Percentiles rank a stretch among this genome's conserved stretches.
These are phyloP conservation scores for Raffaelea arxii DNA, from an alignment of 2,329 filamentous ascomycete genomes.

Conservation along the genomic window DNA sequence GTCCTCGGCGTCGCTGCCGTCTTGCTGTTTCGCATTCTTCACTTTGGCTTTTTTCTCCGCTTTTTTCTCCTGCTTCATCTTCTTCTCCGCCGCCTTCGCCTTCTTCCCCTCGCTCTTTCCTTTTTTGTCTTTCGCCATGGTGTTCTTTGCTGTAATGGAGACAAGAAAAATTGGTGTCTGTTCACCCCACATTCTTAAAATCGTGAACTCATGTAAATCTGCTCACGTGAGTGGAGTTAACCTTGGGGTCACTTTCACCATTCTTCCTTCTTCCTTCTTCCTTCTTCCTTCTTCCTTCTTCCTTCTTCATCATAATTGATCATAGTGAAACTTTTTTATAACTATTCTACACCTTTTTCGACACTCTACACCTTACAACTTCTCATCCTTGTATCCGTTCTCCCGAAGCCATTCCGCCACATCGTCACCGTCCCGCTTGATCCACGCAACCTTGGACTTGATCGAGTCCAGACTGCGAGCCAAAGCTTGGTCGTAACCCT, in stretches of 20 bases:
- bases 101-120: constrained; percentile 31
- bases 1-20: constrained; percentile 84
- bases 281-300: background rate
- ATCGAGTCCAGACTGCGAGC: constrained; percentile 85
- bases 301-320: background rate
- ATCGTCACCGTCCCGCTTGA: constrained; percentile 66
- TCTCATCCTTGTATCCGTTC: constrained; percentile 25
- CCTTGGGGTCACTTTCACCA: background rate
- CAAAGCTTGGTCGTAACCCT: constrained; percentile 73
- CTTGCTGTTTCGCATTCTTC: constrained; percentile 58
- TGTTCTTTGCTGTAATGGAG: background rate
- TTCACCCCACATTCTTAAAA: no score
- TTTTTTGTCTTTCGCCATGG: constrained; percentile 37
- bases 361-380: no score
- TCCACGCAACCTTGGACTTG: constrained; percentile 74
- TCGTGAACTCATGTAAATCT: background rate
- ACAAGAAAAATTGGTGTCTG: constrained; percentile 6
- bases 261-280: background rate
- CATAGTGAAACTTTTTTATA: background rate
- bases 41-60: constrained; percentile 52
- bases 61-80: constrained; percentile 77
- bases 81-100: constrained; percentile 49
- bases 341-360: background rate
- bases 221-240: background rate
- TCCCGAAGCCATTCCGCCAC: constrained; percentile 37